phyloP scores from a whole-genome alignment of 768 basidiomycete genomes.

The Lactarius sanguifluus region DNA sequence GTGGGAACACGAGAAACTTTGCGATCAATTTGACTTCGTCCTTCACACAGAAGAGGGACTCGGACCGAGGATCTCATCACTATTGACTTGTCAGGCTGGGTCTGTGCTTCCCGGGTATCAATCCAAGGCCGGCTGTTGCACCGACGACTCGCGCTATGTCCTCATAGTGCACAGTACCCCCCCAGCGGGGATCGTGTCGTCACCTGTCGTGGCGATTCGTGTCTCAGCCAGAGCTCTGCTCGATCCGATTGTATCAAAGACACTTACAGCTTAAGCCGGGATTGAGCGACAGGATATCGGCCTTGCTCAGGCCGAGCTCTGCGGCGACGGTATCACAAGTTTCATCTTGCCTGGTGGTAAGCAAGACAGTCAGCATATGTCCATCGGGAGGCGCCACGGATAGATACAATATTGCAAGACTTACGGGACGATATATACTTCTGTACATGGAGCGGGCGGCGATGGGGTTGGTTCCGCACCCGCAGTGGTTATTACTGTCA shows the following conservation, averaged over 20 bases:
- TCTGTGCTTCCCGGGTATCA: conserved; percentile 3
- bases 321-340: conserved; percentile 3
- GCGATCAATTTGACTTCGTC: background rate
- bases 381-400: background rate
- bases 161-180: background rate
- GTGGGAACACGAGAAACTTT: background rate
- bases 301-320: background rate
- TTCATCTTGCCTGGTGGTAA: background rate
- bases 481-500: no score
- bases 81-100: background rate
- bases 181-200: background rate
- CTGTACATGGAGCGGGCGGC: background rate
- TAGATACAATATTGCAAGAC: background rate
- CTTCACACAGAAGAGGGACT: background rate
- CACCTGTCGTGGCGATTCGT: background rate
- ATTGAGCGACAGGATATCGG: conserved; percentile 3
- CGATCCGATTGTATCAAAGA: background rate
- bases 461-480: background rate
- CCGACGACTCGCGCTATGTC: no score
- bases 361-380: background rate
- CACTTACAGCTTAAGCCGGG: conserved; percentile 9
- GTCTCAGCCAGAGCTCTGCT: background rate
- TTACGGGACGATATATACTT: background rate
- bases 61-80: background rate
- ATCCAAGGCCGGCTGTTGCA: background rate